Evolutionary conservation across 169 alveolate genomes (phyloP).

Genomic region (Plasmodium cynomolgi): DNA sequence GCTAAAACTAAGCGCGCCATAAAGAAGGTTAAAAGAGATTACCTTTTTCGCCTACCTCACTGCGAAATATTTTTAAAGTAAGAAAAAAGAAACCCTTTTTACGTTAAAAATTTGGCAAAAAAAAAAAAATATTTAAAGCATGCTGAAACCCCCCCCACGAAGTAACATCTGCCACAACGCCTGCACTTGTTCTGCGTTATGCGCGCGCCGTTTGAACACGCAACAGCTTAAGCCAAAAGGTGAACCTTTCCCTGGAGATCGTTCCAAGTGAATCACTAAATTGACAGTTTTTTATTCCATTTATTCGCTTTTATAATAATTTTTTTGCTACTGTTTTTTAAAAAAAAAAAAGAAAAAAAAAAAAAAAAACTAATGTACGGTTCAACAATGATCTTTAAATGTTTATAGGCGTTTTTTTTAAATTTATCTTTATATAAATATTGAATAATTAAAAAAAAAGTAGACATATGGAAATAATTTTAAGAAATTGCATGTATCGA

Average conservation of each 20-base stretch:
- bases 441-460: conserved; percentile 26
- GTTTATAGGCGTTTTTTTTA: conserved; percentile 22
- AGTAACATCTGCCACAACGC: background rate
- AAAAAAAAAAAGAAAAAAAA: background rate
- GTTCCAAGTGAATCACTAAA: background rate
- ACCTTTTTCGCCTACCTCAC: background rate
- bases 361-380: background rate
- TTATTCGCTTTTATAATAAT: background rate
- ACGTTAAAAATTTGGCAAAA: background rate
- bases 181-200: background rate
- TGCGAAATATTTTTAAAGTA: background rate
- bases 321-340: background rate
- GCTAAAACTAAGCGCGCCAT: background rate
- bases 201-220: background rate
- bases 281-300: background rate
- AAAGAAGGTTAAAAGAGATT: background rate
- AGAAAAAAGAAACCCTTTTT: background rate
- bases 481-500: conserved; percentile 18
- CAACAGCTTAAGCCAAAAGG: background rate
- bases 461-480: conserved; percentile 15
- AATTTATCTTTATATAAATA: conserved; percentile 9
- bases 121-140: background rate
- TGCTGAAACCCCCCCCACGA: background rate
- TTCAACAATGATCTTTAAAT: conserved; percentile 56
- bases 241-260: background rate